phyloP scores from a whole-genome alignment of 2,329 filamentous ascomycete species.

The Uncinocarpus reesii region DNA sequence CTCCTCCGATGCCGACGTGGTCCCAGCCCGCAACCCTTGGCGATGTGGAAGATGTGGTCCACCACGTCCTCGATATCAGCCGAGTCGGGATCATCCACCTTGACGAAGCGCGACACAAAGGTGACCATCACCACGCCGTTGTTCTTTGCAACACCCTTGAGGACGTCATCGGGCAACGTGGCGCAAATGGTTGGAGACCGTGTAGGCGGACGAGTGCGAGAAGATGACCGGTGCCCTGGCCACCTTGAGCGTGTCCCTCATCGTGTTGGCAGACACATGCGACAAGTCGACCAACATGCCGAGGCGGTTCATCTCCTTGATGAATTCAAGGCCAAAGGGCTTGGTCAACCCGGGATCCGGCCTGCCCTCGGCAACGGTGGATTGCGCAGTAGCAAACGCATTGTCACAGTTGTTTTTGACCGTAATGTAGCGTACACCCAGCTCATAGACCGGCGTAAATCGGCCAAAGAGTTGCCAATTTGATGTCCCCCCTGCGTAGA shows the following conservation, averaged over 20 bases:
- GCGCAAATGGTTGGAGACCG: constrained; percentile 25
- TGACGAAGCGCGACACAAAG: constrained; percentile 29
- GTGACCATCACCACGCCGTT: constrained; percentile 35
- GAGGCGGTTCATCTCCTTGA: constrained; percentile 24
- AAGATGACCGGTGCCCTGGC: constrained; percentile 22
- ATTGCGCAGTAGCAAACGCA: constrained; percentile 22
- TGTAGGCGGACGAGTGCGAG: constrained; percentile 20
- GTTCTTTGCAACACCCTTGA: constrained; percentile 29
- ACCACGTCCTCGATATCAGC: constrained; percentile 30
- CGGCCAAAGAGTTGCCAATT: constrained; percentile 21
- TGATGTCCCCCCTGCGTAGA: constrained; percentile 21
- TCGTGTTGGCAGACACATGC: constrained; percentile 22
- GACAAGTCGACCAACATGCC: constrained; percentile 25
- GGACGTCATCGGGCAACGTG: constrained; percentile 37
- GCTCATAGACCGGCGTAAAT: constrained; percentile 16
- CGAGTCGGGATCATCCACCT: constrained; percentile 22
- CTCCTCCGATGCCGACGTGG: constrained; percentile 29
- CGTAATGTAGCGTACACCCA: constrained; percentile 21
- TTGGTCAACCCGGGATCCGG: constrained; percentile 20
- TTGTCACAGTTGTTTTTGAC: constrained; percentile 26
- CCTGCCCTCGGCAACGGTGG: constrained; percentile 16
- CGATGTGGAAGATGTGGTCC: constrained; percentile 31
- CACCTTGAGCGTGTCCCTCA: constrained; percentile 20
- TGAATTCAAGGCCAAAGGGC: constrained; percentile 18
- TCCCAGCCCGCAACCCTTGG: constrained; percentile 24